These are phyloP conservation scores for Pythium aristosporum DNA, from an alignment of 352 stramenopile genomes.

Conservation along the genomic window DNA sequence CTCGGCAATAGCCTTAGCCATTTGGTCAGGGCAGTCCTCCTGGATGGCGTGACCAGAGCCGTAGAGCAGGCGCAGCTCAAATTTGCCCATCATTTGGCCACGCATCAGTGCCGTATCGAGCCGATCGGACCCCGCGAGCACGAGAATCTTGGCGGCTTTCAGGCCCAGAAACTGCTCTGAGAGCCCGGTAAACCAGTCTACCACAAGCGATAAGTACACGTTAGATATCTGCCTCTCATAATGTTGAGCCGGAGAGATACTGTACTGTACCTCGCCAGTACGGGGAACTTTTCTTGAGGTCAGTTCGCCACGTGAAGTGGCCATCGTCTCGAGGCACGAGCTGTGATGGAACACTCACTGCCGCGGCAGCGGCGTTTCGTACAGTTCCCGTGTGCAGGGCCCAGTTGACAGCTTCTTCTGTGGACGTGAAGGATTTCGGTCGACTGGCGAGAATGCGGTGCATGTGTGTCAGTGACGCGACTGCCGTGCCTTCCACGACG, in stretches of 20 bases:
- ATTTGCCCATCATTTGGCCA: constrained; percentile 91
- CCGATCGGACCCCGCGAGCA: constrained; percentile 82
- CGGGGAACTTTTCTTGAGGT: constrained; percentile 66
- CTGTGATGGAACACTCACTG: constrained; percentile 83
- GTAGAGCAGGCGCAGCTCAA: constrained; percentile 85
- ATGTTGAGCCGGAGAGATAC: neutral
- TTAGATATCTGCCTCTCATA: neutral
- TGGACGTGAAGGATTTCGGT: constrained; percentile 61
- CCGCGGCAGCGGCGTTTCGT: constrained; percentile 69
- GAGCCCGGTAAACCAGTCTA: constrained; percentile 83
- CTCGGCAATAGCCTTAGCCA: constrained; percentile 62
- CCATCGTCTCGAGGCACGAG: constrained; percentile 48
- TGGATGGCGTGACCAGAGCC: constrained; percentile 88
- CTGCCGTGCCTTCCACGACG: constrained; percentile 85
- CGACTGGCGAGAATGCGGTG: constrained; percentile 69
- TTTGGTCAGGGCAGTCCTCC: constrained; percentile 80
- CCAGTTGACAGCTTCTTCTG: constrained; percentile 80
- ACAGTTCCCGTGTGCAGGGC: constrained; percentile 72
- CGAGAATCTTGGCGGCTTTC: constrained; percentile 76
- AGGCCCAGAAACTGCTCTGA: constrained; percentile 84
- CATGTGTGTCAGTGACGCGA: constrained; percentile 87
- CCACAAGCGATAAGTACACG: neutral
- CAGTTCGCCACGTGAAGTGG: constrained; percentile 69
- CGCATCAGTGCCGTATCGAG: constrained; percentile 87
- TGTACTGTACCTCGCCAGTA: constrained; percentile 69